Base-by-base conservation (phyloP, 2,329 filamentous ascomycete species). In the Sporothrix inflata region DNA sequence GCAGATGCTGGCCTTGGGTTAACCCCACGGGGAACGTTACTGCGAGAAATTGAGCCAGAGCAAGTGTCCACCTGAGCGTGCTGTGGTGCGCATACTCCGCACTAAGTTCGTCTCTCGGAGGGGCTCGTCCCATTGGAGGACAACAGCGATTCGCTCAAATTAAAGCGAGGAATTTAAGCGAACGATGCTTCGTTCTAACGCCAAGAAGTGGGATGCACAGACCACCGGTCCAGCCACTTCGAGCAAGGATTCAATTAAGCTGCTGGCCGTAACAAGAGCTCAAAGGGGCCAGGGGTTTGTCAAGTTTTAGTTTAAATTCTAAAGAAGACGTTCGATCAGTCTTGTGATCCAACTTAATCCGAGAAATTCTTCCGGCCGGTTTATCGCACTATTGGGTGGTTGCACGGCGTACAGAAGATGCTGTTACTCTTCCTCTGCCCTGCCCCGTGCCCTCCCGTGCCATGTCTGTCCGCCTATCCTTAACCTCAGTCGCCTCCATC, bases 361-460 rank as follows among this genome's bases (percentile, higher is more conserved):
- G 51, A 63, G 34, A 24, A 63, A 63, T 63, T 63, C 60, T n/a
- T 12, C 60, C 60, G 60, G 60, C 57, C 49, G 19, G 49, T 51
- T 9, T 11, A 45, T 11, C 30, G 30, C 30, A 34, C 30, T 6
- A 34, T 34, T 34, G 30, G 30, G 30, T 34, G 6, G 30, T 34
- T 34, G 30, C 6, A 34, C 30, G 30, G 30, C 30, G 30, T 34
- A 6, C 30, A 34, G 30, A 34, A 34, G 30, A 34, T 34, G 30
- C 30, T 34, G 30, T 34, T 34, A 34, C 4, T 27, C 21, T 27
- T 53, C 51, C 2, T 27, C 14, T 53, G 51, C 9, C 8, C 6
- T 27, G 21, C 49, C 49, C 49, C 49, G 49, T 51, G 49, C 49
- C 30, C 30, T 34, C 30, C 30, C 30, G 30, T 34, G 30, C 30